Percentiles rank a stretch among this genome's conserved stretches.
These are phyloP conservation scores for Aspergillus quadricinctus DNA, from an alignment of 2,329 filamentous ascomycete species.

Conservation along the genomic window DNA sequence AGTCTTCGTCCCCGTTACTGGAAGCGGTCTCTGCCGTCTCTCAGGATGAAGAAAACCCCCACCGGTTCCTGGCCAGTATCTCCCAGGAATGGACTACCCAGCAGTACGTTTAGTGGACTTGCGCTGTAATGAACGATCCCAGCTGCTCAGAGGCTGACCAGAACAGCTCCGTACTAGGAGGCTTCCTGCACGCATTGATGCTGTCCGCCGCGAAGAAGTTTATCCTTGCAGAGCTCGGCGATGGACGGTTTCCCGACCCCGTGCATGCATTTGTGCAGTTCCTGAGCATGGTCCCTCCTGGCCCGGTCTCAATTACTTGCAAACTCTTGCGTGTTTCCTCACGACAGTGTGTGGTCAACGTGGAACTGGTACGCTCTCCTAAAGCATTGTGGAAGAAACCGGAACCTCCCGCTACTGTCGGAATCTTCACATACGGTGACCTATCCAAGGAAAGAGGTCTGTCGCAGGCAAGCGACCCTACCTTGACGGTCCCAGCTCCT, in stretches of 20 bases:
- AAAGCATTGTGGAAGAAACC: neutral
- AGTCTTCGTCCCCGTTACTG: conserved; percentile 5
- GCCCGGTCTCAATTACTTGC: conserved; percentile 13
- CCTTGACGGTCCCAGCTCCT: conserved; percentile 3
- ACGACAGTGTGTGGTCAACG: conserved; percentile 16
- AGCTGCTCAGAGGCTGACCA: conserved; percentile 6
- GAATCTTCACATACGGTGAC: conserved; percentile 14
- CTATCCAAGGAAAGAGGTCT: conserved; percentile 15
- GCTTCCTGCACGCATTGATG: conserved; percentile 16
- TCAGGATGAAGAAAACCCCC: conserved; percentile 6
- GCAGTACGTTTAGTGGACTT: conserved; percentile 13
- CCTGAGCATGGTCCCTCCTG: conserved; percentile 14
- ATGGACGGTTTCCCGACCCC: conserved; percentile 12
- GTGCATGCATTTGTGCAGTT: conserved; percentile 20
- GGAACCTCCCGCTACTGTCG: conserved; percentile 4
- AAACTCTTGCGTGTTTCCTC: conserved; percentile 11
- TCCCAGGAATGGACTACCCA: conserved; percentile 19
- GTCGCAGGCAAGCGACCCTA: conserved; percentile 4
- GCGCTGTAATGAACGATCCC: neutral
- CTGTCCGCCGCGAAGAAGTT: conserved; percentile 14
- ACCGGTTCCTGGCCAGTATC: conserved; percentile 13
- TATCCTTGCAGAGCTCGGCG: conserved; percentile 7
- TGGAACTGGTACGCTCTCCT: conserved; percentile 4
- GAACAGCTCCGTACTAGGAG: conserved; percentile 19
- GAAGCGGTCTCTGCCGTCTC: conserved; percentile 13